Percentiles rank a stretch among this genome's conserved stretches.
phyloP scores from a whole-genome alignment of 2,329 filamentous ascomycete genomes.

The Mycosphaerella sp. region DNA sequence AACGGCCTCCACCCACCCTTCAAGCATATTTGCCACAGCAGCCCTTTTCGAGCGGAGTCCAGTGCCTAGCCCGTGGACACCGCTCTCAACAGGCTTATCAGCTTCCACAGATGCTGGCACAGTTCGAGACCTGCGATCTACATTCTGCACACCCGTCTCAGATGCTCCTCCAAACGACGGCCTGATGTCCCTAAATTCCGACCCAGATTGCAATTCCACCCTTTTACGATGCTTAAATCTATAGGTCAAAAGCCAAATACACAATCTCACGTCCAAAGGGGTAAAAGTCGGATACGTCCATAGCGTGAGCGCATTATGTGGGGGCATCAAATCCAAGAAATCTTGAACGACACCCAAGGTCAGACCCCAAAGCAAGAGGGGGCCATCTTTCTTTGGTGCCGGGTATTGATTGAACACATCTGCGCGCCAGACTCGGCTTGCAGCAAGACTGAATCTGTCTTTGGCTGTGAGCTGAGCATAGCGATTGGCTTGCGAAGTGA shows the following conservation, averaged over 20 bases:
- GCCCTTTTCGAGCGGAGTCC: conserved; percentile 38
- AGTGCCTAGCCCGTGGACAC: conserved; percentile 41
- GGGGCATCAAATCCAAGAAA: conserved; percentile 61
- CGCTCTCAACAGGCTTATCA: conserved; percentile 37
- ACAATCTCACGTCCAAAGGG: conserved; percentile 52
- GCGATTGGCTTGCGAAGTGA: conserved; percentile 25
- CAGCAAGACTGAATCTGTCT: conserved; percentile 14
- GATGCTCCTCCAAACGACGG: conserved; percentile 27
- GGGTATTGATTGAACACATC: conserved; percentile 29
- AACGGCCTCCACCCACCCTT: conserved; percentile 36
- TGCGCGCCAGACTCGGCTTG: conserved; percentile 19
- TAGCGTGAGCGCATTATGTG: conserved; percentile 53
- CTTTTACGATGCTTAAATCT: conserved; percentile 49
- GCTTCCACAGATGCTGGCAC: conserved; percentile 7
- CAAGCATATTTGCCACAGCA: conserved; percentile 45
- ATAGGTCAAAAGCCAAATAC: conserved; percentile 56
- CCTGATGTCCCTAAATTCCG: conserved; percentile 19
- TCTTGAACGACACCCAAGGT: conserved; percentile 62
- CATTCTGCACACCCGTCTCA: conserved; percentile 19
- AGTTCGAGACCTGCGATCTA: neutral
- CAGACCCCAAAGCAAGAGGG: conserved; percentile 61
- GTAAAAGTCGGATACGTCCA: conserved; percentile 67
- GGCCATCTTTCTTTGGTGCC: conserved; percentile 35
- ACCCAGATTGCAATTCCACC: conserved; percentile 30
- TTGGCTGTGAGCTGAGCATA: conserved; percentile 16